These are phyloP conservation scores for Neurospora sp. DNA, from an alignment of 2,329 filamentous ascomycete genomes.

Conservation along the genomic window DNA sequence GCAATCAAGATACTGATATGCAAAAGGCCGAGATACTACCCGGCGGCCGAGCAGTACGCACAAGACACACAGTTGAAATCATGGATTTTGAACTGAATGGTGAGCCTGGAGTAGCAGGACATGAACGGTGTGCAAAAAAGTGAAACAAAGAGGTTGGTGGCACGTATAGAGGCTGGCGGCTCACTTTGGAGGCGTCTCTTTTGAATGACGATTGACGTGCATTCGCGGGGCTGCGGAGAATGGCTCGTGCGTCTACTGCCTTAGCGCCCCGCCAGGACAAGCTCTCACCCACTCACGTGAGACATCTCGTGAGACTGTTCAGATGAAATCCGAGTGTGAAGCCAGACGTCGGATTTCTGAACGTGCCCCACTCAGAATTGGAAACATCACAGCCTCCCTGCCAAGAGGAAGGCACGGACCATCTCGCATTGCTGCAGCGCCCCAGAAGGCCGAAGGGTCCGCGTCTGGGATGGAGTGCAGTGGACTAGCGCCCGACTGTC, in stretches of 20 bases:
- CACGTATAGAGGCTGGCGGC: neutral
- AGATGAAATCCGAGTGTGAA: neutral
- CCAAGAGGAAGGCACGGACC: slow-evolving; percentile 16
- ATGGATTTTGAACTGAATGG: neutral
- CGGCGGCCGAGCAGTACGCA: neutral
- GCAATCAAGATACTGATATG: neutral
- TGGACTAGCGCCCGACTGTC: neutral
- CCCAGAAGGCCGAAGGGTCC: slow-evolving; percentile 4
- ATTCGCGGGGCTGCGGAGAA: neutral
- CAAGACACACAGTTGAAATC: neutral
- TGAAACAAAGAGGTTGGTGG: neutral
- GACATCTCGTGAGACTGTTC: neutral
- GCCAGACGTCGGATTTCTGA: neutral
- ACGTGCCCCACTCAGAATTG: neutral
- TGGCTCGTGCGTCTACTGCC: neutral
- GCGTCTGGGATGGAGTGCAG: neutral
- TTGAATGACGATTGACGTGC: neutral
- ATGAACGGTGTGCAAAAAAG: neutral
- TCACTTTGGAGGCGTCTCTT: neutral
- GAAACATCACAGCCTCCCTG: slow-evolving; percentile 13
- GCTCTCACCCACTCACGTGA: neutral
- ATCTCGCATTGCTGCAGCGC: slow-evolving; percentile 3
- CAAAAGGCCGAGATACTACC: neutral
- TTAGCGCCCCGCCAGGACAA: neutral
- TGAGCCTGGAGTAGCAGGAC: neutral